These are phyloP conservation scores for Pythium utonaiense DNA, from an alignment of 352 stramenopile genomes.

Conservation along the genomic window DNA sequence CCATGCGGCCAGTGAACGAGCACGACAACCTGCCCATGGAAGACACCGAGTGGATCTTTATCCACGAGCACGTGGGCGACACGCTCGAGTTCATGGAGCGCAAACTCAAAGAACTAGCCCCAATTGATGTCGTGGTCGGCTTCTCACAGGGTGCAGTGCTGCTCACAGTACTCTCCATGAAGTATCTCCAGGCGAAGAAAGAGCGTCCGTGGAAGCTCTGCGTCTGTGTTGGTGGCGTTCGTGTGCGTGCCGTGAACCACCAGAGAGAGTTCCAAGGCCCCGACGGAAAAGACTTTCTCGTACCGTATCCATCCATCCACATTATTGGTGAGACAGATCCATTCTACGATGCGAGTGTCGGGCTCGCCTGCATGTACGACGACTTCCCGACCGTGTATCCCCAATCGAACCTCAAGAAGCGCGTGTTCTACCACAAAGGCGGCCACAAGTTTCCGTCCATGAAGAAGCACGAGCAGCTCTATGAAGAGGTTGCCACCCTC, in stretches of 20 bases:
- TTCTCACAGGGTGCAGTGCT: conserved; percentile 79
- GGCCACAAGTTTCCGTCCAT: conserved; percentile 71
- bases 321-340: conserved; percentile 39
- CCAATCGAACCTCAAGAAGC: conserved; percentile 19
- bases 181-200: conserved; percentile 39
- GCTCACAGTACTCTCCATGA: conserved; percentile 59
- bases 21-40: conserved; percentile 33
- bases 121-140: conserved; percentile 70
- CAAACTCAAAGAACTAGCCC: conserved; percentile 51
- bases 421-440: conserved; percentile 34
- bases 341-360: conserved; percentile 30
- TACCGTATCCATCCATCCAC: conserved; percentile 42
- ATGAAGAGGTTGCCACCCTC: conserved; percentile 16
- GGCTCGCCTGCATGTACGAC: conserved; percentile 34
- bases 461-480: conserved; percentile 38
- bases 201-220: conserved; percentile 37
- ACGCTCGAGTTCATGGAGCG: conserved; percentile 57
- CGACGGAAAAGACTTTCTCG: conserved; percentile 14
- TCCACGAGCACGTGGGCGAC: conserved; percentile 20
- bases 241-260: conserved; percentile 33
- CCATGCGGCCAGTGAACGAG: conserved; percentile 35
- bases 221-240: conserved; percentile 41
- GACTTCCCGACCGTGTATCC: conserved; percentile 16
- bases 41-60: conserved; percentile 16
- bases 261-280: conserved; percentile 36